Percentiles rank a stretch among this genome's conserved stretches.
Evolutionary conservation across 2,329 filamentous ascomycete species (phyloP).

Genomic region (Sarocladiaceae sp.): DNA sequence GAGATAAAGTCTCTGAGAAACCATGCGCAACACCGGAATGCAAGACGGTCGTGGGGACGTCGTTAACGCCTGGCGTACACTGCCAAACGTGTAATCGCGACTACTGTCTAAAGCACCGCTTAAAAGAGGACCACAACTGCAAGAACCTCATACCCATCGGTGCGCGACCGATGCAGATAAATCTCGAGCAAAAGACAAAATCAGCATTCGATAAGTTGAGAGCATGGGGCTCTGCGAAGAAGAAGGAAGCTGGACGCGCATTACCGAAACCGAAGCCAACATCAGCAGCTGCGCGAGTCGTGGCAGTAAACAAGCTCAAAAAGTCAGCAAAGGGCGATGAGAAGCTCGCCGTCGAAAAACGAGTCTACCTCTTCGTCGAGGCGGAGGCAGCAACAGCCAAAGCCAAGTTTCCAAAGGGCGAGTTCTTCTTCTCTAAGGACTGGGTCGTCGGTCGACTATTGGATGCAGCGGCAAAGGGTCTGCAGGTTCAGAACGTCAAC

Average conservation of each 20-base stretch:
- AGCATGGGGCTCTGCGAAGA: constrained; percentile 76
- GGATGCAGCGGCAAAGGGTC: constrained; percentile 69
- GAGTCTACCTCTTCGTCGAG: constrained; percentile 88
- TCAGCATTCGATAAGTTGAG: constrained; percentile 74
- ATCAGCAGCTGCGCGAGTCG: constrained; percentile 58
- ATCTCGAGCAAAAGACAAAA: constrained; percentile 58
- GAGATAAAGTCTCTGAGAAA: constrained; percentile 54
- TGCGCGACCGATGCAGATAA: constrained; percentile 37
- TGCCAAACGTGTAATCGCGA: constrained; percentile 67
- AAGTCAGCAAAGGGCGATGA: constrained; percentile 85
- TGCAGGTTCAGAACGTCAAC: constrained; percentile 82
- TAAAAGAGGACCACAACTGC: constrained; percentile 82
- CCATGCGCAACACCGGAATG: constrained; percentile 64
- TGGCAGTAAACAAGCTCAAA: constrained; percentile 75
- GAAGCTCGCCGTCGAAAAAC: constrained; percentile 73
- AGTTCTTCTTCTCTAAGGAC: constrained; percentile 76
- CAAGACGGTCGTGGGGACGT: constrained; percentile 68
- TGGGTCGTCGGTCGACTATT: constrained; percentile 87
- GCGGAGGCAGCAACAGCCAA: constrained; percentile 83
- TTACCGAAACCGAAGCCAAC: constrained; percentile 62
- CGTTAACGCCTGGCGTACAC: constrained; percentile 63
- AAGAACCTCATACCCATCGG: constrained; percentile 62
- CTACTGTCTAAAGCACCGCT: constrained; percentile 75
- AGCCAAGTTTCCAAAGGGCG: constrained; percentile 75
- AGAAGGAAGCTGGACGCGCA: constrained; percentile 52